Evolutionary conservation across 208 protist species (phyloP), one percentile per base, ranked within the genome.

Genomic region (Wallacemonas sp.): DNA sequence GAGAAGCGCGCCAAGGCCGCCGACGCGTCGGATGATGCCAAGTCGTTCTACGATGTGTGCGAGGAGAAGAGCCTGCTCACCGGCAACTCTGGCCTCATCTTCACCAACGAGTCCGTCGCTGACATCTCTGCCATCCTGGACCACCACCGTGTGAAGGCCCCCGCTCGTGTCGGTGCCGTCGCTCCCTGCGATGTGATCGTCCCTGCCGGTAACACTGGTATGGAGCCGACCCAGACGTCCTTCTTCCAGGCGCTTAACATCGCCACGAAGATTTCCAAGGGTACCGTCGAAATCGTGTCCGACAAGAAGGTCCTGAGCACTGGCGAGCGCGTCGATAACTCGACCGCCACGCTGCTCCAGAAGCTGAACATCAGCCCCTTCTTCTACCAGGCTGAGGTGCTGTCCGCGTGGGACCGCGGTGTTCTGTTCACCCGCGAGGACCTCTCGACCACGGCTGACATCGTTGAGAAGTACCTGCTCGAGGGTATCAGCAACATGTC

Each of bases 191-290:
- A 99, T 68, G 98, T 99, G 45, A 69, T 96, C 72, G 79, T 99
- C 65, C 96, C 94, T 33, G 88, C 96, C 12, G 96, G 93, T 44
- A 92, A 90, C 77, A 99, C 99, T 15, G 97, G 97, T 80, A 86
- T 99, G 66, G 98, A 99, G 74, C 98, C 99, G 56, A 97, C 94
- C 41, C 91, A 99, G 86, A 99, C 98, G 36, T 91, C 92, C 60
- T 99, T 99, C 96, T 98, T 99, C 88, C 98, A 99, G 89, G 98
- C 98, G 15, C 88, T 99, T 28, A 98, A 98, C 86, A 99, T 99
- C 77, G 77, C 91, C 30, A 99, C 98, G 61, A 99, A 99, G 95
- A 99, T 99, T 83, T 82, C 91, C 71, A 98, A 97, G 83, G 98
- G 98, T 89, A 89, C 88, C 53, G 98, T 99, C 58, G 98, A 99